Evolutionary conservation across 345 rosid genomes (phyloP).

Genomic region (Populus pruinosa): DNA sequence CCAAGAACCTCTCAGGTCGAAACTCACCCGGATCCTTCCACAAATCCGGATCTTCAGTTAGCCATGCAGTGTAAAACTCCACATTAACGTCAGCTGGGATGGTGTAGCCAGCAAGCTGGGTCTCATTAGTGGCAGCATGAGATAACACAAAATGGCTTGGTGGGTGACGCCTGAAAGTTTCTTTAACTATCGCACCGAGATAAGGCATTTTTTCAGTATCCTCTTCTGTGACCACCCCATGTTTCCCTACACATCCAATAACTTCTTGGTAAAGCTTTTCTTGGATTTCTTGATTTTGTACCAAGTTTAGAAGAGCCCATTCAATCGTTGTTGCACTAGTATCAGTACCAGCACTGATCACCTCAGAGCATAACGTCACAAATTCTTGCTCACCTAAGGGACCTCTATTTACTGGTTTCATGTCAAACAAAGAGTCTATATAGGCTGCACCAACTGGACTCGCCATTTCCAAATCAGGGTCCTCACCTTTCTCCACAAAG

Average conservation of each 20-base stretch:
- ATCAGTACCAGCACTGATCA: conserved; percentile 90
- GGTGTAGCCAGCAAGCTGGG: conserved; percentile 71
- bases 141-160: conserved; percentile 90
- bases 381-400: conserved; percentile 63
- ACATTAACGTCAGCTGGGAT: conserved; percentile 64
- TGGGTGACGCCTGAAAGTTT: conserved; percentile 90
- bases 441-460: conserved; percentile 83
- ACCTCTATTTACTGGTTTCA: conserved; percentile 41
- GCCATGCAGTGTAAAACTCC: conserved; percentile 94
- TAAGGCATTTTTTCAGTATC: conserved; percentile 66
- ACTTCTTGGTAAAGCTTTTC: conserved; percentile 64
- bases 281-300: conserved; percentile 62
- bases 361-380: conserved; percentile 82
- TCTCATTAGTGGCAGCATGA: conserved; percentile 61
- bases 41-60: conserved; percentile 68
- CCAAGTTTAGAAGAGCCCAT: conserved; percentile 79
- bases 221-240: conserved; percentile 56
- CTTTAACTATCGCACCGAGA: conserved; percentile 69
- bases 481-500: conserved; percentile 11
- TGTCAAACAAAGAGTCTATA: conserved; percentile 65
- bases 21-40: conserved; percentile 75
- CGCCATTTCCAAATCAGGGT: conserved; percentile 19
- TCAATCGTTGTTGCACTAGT: conserved; percentile 83
- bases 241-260: conserved; percentile 48
- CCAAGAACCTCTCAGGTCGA: conserved; percentile 78